Conservation (phyloP, 1,139 yeast species). For the Suhomyces ambrosiae region DNA sequence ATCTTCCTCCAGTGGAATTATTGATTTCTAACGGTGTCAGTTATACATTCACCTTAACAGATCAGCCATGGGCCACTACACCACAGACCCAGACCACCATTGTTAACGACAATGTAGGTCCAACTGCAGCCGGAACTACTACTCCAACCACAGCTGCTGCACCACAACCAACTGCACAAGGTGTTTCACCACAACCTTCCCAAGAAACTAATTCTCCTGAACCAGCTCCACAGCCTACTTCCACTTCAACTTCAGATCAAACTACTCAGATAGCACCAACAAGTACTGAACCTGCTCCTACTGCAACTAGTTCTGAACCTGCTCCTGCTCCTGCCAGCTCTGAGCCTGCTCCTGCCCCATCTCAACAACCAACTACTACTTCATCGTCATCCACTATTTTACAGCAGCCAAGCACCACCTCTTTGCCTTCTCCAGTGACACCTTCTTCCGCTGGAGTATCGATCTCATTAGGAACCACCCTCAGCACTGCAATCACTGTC, state of each 20-base stretch:
- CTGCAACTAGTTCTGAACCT: no score
- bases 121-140: constrained; percentile 6
- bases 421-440: constrained; percentile 1
- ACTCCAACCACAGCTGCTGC: constrained; percentile 12
- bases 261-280: no score
- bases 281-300: neutral
- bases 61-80: constrained; percentile 32
- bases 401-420: constrained; percentile 3
- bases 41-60: constrained; percentile 56
- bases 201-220: constrained; percentile 13
- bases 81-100: constrained; percentile 37
- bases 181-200: constrained; percentile 11
- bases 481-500: constrained; percentile 13
- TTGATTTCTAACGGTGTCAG: constrained; percentile 64
- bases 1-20: constrained; percentile 70
- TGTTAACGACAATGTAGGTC: constrained; percentile 12
- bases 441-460: constrained; percentile 1
- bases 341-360: neutral
- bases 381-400: constrained; percentile 18
- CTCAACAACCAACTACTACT: constrained; percentile 11
- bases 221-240: constrained; percentile 9
- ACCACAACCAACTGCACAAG: constrained; percentile 12
- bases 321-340: constrained; percentile 4
- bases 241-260: constrained; percentile 5
- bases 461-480: constrained; percentile 15